Conservation (phyloP, 345 rosid genomes). For the Populus davidiana region DNA sequence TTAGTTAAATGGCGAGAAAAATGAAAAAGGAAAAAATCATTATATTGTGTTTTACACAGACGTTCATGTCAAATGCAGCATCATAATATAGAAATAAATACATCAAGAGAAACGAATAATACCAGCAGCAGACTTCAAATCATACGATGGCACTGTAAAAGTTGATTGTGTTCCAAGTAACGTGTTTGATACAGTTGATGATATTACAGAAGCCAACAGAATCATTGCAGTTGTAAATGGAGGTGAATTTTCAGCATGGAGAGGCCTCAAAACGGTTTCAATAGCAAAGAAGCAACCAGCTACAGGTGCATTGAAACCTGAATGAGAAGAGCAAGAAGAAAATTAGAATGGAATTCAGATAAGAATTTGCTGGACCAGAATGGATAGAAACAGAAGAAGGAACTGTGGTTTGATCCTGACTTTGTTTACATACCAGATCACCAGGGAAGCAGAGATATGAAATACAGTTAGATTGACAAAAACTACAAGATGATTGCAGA, state of each 20-base stretch:
- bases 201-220: conserved; percentile 87
- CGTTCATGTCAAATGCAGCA: not conserved
- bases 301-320: conserved; percentile 98
- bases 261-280: conserved; percentile 92
- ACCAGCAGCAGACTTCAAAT: conserved; percentile 98
- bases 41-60: not conserved
- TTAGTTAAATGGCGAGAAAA: no score
- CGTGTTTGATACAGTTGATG: conserved; percentile 92
- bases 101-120: conserved; percentile 11
- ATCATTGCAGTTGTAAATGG: conserved; percentile 99
- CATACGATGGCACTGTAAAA: conserved; percentile 89
- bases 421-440: not conserved
- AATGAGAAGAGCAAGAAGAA: conserved; percentile 8
- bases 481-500: no score
- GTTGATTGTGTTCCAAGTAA: conserved; percentile 85
- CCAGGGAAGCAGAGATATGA: no score
- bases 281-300: conserved; percentile 99
- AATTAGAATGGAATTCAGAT: not conserved
- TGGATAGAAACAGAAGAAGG: not conserved
- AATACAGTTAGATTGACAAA: no score
- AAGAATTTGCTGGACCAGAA: not conserved
- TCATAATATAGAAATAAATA: not conserved
- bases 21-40: not conserved
- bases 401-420: not conserved
- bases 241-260: conserved; percentile 90